Base-by-base conservation (phyloP, 305 asterid species). In the Solanum hybrid region DNA sequence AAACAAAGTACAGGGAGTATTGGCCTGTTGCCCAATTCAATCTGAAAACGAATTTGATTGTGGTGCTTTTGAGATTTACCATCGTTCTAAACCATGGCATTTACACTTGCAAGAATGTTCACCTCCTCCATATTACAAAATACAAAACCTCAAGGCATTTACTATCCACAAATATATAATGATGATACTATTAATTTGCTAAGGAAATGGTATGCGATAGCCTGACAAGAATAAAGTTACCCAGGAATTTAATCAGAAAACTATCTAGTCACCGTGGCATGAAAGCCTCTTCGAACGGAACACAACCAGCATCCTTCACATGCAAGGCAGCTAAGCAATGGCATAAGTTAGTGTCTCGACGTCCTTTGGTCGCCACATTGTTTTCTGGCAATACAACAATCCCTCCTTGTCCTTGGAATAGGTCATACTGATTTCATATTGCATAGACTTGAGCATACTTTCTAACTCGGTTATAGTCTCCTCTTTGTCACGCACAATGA, bases 351-450 rank as follows among this genome's bases (percentile, higher is more conserved):
- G 37, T 27, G 93, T 90, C 91, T 92, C 92, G 9, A 24, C 60
- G 66, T 91, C 93, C 56, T 84, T 90, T 9, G 94, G 95, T 22
- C 94, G 94, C 95, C 95, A 92, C 91, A 89, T 78, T 26, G 93
- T 78, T 86, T 93, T 93, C 84, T 91, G 93, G 80, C 91, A 94
- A 73, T 90, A 92, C 73, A 93, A 89, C 92, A 93, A 90, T 78
- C 95, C 95, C 87, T 93, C 94, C 51, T 90, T 88, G 90, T 91
- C 91, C 89, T 90, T 91, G 7, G 95, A 91, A 90, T 91, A 93
- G 24, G 93, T 92, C 92, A 92, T 88, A 17, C 89, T 92, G 88
- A 93, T 91, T 88, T 92, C 93, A 93, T 93, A 92, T 27, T 92
- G 90, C 94, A 92, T 78, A 6, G 94, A 93, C 87, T 89, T 91